phyloP scores from a whole-genome alignment of 768 basidiomycete species.

The Mycena polygramma region DNA sequence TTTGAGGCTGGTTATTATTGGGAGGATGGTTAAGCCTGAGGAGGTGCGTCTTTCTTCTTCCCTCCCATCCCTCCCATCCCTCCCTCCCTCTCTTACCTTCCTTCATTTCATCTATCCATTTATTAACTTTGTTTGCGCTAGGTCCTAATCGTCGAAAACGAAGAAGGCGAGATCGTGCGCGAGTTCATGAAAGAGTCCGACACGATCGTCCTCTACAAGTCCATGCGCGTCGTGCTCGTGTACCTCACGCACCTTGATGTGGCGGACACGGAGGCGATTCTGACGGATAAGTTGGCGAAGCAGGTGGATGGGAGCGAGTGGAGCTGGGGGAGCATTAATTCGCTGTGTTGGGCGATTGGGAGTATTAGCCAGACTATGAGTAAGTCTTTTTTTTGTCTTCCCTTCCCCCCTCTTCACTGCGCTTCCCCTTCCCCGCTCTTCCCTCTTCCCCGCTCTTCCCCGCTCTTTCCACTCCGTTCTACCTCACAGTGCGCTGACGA shows the following conservation, averaged over 20 bases:
- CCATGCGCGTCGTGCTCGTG: conserved; percentile 97
- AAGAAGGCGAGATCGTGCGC: conserved; percentile 98
- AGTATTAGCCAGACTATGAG: conserved; percentile 99
- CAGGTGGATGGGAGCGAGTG: conserved; percentile 98
- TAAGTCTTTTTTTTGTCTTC: conserved; percentile 45
- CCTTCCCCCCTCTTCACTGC: too few species aligned
- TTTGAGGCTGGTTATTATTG: conserved; percentile 94
- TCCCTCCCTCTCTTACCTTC: too few species aligned
- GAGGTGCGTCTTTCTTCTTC: conserved; percentile 71
- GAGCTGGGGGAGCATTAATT: conserved; percentile 99
- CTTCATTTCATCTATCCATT: too few species aligned
- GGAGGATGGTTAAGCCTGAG: conserved; percentile 99
- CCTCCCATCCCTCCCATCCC: too few species aligned
- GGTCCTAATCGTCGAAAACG: conserved; percentile 99
- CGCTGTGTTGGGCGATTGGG: conserved; percentile 99
- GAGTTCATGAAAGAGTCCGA: conserved; percentile 99
- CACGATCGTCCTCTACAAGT: conserved; percentile 99
- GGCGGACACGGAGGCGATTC: conserved; percentile 93
- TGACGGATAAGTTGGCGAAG: conserved; percentile 96
- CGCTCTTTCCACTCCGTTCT: too few species aligned
- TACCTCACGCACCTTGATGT: conserved; percentile 98
- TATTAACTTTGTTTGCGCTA: too few species aligned
- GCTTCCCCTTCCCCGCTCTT: too few species aligned
- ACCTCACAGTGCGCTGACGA: too few species aligned
- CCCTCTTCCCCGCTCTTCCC: too few species aligned